phyloP scores from a whole-genome alignment of 2,329 filamentous ascomycete genomes.

The Sarocladiaceae sp. region DNA sequence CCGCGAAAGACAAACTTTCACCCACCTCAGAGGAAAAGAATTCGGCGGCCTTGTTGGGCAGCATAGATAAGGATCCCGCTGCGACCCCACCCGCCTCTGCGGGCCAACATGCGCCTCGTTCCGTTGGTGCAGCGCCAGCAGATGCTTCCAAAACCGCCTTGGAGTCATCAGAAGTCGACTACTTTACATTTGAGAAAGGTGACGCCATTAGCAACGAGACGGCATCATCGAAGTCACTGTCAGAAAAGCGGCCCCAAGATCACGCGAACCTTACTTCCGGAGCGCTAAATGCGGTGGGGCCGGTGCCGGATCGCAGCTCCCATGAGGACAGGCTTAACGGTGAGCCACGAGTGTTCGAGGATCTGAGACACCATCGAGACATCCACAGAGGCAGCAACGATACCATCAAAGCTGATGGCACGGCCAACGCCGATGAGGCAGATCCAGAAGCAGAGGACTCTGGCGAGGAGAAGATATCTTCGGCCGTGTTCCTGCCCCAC shows the following conservation, averaged over 20 bases:
- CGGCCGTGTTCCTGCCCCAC: conserved; percentile 75
- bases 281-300: conserved; percentile 18
- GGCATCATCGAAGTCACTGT: conserved; percentile 14
- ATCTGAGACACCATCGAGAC: too few species aligned
- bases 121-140: not conserved
- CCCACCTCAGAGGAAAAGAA: conserved; percentile 27
- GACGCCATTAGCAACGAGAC: conserved; percentile 8
- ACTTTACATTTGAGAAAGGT: conserved; percentile 16
- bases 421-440: conserved; percentile 28
- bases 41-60: conserved; percentile 3
- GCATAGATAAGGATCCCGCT: not conserved
- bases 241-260: conserved; percentile 12
- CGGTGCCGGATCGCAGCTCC: conserved; percentile 16
- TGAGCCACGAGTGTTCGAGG: too few species aligned
- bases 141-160: not conserved
- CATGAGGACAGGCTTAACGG: too few species aligned
- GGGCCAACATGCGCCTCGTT: conserved; percentile 2
- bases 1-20: conserved; percentile 34
- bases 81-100: not conserved
- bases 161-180: conserved; percentile 14
- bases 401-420: conserved; percentile 34
- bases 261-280: conserved; percentile 15
- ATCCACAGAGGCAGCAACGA: conserved; percentile 22
- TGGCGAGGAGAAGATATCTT: conserved; percentile 81
- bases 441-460: conserved; percentile 50